phyloP scores from a whole-genome alignment of 495 filamentous ascomycete genomes.

The Penicillium paradoxum region DNA sequence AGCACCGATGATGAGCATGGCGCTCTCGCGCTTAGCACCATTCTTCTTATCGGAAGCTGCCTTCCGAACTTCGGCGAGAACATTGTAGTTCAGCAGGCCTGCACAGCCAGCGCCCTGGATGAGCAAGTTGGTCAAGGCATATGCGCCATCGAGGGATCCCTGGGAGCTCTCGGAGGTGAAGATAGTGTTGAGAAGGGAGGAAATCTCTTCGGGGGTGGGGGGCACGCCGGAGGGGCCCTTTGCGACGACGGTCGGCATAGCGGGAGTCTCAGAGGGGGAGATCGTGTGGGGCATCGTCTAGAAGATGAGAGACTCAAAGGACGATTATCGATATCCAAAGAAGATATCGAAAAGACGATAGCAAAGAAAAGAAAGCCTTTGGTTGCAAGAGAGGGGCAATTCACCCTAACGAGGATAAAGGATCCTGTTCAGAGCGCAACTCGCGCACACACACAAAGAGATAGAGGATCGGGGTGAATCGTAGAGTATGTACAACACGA shows the following conservation, averaged over 20 bases:
- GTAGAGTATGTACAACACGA: slow-evolving; percentile 4
- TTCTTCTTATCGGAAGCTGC: slow-evolving; percentile 93
- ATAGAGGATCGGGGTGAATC: slow-evolving; percentile 2
- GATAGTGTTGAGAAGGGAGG: slow-evolving; percentile 64
- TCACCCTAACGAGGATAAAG: slow-evolving; percentile 2
- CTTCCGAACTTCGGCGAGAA: slow-evolving; percentile 69
- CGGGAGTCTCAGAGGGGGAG: slow-evolving; percentile 52
- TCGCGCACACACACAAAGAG: slow-evolving; percentile 1
- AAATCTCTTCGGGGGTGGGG: slow-evolving; percentile 67
- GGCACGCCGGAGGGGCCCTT: slow-evolving; percentile 49
- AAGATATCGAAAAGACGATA: slow-evolving; percentile 1
- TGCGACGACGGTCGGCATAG: slow-evolving; percentile 58
- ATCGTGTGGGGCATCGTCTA: slow-evolving; percentile 62
- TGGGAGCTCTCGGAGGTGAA: slow-evolving; percentile 80
- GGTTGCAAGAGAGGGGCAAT: slow-evolving; percentile 15
- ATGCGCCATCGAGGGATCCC: slow-evolving; percentile 79
- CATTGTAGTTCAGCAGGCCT: slow-evolving; percentile 68
- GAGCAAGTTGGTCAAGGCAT: slow-evolving; percentile 74
- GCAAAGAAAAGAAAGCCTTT: neutral
- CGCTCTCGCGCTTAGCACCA: slow-evolving; percentile 76
- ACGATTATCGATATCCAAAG: slow-evolving; percentile 9
- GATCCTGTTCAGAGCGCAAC: slow-evolving; percentile 1
- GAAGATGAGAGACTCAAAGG: neutral
- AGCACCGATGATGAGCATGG: slow-evolving; percentile 91
- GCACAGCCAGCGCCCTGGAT: slow-evolving; percentile 72